phyloP scores from a whole-genome alignment of 2,329 filamentous ascomycete species.

The Chaetomium globosum region DNA sequence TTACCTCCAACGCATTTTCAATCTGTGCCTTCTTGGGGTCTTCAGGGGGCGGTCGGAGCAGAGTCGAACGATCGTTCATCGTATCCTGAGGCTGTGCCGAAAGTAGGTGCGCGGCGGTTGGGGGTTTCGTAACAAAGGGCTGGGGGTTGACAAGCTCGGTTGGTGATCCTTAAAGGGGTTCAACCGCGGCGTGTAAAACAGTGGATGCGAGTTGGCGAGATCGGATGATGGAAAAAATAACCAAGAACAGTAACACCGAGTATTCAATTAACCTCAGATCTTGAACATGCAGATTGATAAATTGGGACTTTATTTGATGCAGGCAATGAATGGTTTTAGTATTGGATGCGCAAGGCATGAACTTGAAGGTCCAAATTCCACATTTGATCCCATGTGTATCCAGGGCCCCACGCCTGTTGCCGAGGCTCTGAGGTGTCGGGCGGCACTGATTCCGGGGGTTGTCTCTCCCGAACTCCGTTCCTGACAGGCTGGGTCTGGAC shows the following conservation, averaged over 20 bases:
- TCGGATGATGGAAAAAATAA: neutral
- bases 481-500: neutral
- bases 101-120: neutral
- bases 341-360: conserved; percentile 12
- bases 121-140: neutral
- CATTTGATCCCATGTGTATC: conserved; percentile 7
- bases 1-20: conserved; percentile 87
- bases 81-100: neutral
- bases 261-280: neutral
- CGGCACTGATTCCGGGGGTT: neutral
- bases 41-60: conserved; percentile 74
- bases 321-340: neutral
- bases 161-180: neutral
- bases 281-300: neutral
- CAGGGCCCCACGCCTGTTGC: conserved; percentile 6
- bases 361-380: neutral
- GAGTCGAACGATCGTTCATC: conserved; percentile 52
- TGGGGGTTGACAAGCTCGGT: neutral
- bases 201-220: neutral
- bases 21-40: conserved; percentile 76
- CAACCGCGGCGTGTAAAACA: neutral
- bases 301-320: neutral
- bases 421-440: conserved; percentile 10
- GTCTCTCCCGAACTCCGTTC: neutral
- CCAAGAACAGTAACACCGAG: neutral